Evolutionary conservation across 176 grass and related monocot genomes (phyloP), one percentile per base, ranked within the genome.

Genomic region (Triticum monococcum): DNA sequence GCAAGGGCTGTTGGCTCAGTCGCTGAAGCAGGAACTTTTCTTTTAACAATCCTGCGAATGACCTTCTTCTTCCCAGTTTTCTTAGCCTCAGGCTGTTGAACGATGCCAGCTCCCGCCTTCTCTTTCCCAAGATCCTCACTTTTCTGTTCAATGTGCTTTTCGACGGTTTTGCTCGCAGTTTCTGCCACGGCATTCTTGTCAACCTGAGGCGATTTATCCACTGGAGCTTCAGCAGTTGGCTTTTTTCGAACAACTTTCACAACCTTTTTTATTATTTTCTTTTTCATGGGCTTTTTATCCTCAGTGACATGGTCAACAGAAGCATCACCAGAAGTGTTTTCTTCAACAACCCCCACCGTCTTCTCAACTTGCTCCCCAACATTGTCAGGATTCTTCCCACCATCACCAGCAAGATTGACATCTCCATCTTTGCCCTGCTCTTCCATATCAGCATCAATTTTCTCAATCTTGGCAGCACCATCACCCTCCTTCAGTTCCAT

Each of bases 201-300:
- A 75, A 89, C 85, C 66, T 63, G 77, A 84, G 83, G 73, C 36
- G 88, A 89, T 68, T 92, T 92, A 85, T 72, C 79, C 78, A 81
- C 52, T 48, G 75, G 86, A 87, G 75, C 59, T 86, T 85, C 87
- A 5, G n/a, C 62, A n/a, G 66, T 78, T 87, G 70, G 52, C 75
- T 91, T 93, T 79, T 95, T 93, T 64, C 75, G 64, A 86, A 87
- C 79, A 46, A 89, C 68, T 94, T 96, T 97, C 85, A 99, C 83
- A 62, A 99, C 78, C 82, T 95, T 95, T 86, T 96, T 99, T 33
- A 99, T 84, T 59, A 96, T 86, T 85, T 97, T 99, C 94, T 93
- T 99, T 86, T 95, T 99, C 6, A 32, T 85, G 26, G 89, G 62
- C 48, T 97, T 99, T 85, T 97, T 90, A 75, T 84, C 71, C 48